phyloP scores from a whole-genome alignment of 495 filamentous ascomycete species.

The Aspergillus sclerotiicarbonarius region DNA sequence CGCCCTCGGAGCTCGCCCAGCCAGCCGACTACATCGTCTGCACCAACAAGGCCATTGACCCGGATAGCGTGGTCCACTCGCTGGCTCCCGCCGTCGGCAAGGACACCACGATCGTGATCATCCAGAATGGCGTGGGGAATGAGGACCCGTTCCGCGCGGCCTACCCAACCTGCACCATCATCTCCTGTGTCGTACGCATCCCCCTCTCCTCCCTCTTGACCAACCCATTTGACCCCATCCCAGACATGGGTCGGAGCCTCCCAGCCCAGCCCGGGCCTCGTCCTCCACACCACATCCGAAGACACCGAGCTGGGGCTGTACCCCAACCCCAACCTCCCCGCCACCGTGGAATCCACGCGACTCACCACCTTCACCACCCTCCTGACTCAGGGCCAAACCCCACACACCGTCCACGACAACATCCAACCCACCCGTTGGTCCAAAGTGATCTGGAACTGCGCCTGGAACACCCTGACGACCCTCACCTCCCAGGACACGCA shows the following conservation, averaged over 20 bases:
- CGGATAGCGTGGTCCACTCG: conserved; percentile 28
- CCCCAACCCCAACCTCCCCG: conserved; percentile 30
- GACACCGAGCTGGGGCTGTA: conserved; percentile 47
- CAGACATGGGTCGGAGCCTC: conserved; percentile 50
- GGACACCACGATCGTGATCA: conserved; percentile 54
- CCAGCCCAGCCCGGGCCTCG: conserved; percentile 43
- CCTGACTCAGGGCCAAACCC: conserved; percentile 36
- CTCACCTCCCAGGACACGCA: conserved; percentile 50
- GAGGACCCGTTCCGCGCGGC: conserved; percentile 58
- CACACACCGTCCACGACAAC: conserved; percentile 35
- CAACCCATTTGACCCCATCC: conserved; percentile 13
- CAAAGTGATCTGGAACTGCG: conserved; percentile 55
- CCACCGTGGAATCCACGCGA: conserved; percentile 24
- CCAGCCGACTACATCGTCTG: conserved; percentile 45
- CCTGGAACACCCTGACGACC: conserved; percentile 53
- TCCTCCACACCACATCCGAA: conserved; percentile 48
- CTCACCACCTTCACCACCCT: conserved; percentile 40
- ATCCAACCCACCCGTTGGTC: conserved; percentile 52
- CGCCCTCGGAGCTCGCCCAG: conserved; percentile 34
- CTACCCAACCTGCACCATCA: conserved; percentile 54
- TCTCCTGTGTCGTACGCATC: conserved; percentile 53
- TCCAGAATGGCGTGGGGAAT: conserved; percentile 71
- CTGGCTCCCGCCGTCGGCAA: conserved; percentile 38
- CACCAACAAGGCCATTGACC: conserved; percentile 52
- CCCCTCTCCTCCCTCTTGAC: neutral